Evolutionary conservation across 768 basidiomycete genomes (phyloP).

Genomic region (Scleroderma bovista): DNA sequence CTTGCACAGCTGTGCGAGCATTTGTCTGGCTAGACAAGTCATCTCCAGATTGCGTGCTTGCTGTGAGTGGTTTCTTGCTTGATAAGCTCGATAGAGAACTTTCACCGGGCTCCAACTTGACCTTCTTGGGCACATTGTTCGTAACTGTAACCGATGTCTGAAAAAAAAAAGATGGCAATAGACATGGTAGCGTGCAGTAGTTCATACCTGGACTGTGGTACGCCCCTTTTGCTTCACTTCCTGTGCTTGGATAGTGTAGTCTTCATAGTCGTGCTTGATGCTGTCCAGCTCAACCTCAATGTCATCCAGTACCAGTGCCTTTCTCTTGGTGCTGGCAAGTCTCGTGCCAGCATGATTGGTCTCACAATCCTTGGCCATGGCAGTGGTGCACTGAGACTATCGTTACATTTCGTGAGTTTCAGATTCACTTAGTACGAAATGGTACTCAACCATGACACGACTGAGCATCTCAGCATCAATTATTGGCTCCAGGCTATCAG

Average conservation of each 20-base stretch:
- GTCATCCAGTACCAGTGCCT: neutral
- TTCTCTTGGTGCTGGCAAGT: neutral
- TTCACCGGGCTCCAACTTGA: neutral
- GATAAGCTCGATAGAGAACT: too few relatives aligned
- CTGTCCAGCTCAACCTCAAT: neutral
- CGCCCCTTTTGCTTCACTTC: neutral
- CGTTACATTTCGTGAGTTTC: neutral
- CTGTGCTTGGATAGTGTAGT: neutral
- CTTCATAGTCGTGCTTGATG: neutral
- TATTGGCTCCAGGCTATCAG: neutral
- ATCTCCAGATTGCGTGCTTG: too few relatives aligned
- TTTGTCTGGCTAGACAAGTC: too few relatives aligned
- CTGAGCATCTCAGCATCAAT: neutral
- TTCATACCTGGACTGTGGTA: neutral
- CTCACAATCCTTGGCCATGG: neutral
- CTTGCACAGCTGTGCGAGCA: neutral
- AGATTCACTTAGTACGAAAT: neutral
- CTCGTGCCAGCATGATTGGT: neutral
- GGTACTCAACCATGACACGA: neutral
- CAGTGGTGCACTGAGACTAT: neutral
- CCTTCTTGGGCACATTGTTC: neutral
- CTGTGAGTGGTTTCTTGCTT: too few relatives aligned
- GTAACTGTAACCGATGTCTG: neutral
- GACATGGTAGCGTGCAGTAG: too few relatives aligned
- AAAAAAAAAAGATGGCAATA: neutral